phyloP scores from a whole-genome alignment of 805 yeast genomes.

The Starmera caribaea region DNA sequence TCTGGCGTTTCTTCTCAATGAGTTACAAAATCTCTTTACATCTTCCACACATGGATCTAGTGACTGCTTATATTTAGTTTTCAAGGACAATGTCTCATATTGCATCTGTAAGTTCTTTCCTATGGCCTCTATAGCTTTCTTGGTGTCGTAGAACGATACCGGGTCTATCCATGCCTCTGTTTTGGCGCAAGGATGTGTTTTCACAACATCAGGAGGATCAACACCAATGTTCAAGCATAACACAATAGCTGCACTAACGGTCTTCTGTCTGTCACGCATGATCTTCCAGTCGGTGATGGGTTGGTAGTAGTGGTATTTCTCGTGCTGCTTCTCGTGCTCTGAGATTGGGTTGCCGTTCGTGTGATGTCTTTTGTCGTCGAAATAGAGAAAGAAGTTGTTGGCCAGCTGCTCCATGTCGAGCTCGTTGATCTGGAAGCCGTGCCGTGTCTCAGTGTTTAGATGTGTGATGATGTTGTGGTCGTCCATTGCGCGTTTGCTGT shows the following conservation, averaged over 20 bases:
- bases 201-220: slow-evolving; percentile 93
- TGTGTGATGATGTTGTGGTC: slow-evolving; percentile 14
- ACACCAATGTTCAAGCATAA: slow-evolving; percentile 89
- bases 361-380: slow-evolving; percentile 84
- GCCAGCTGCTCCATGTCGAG: slow-evolving; percentile 47
- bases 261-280: slow-evolving; percentile 82
- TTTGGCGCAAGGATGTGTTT: slow-evolving; percentile 88
- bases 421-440: slow-evolving; percentile 61
- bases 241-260: slow-evolving; percentile 87
- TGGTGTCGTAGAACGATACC: slow-evolving; percentile 65
- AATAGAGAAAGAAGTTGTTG: slow-evolving; percentile 70
- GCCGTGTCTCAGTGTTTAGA: slow-evolving; percentile 50
- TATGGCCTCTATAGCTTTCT: slow-evolving; percentile 83
- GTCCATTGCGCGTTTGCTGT: not conserved
- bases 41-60: slow-evolving; percentile 95
- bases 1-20: slow-evolving; percentile 80
- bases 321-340: slow-evolving; percentile 34
- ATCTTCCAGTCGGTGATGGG: slow-evolving; percentile 86
- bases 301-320: slow-evolving; percentile 44
- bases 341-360: slow-evolving; percentile 78
- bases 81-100: slow-evolving; percentile 78
- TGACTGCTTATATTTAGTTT: slow-evolving; percentile 85
- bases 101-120: slow-evolving; percentile 83
- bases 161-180: slow-evolving; percentile 95
- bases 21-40: slow-evolving; percentile 82